Evolutionary conservation across 371 early-diverging fungal genomes (phyloP).

Genomic region (Haplosporangium sp.): DNA sequence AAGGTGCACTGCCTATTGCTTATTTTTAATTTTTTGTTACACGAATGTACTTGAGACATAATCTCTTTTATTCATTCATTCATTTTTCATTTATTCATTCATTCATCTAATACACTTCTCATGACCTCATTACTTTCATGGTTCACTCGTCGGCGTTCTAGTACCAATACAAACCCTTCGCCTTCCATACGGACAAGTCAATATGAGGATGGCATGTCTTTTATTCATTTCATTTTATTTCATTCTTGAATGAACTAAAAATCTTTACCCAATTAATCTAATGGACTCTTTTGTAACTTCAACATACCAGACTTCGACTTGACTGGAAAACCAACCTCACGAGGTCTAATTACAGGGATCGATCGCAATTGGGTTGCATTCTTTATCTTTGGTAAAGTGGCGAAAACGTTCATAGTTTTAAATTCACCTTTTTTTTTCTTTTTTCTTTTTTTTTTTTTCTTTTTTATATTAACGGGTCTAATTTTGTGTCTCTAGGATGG

Average conservation of each 20-base stretch:
- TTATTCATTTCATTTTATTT: background rate
- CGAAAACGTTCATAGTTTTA: background rate
- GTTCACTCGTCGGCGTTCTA: background rate
- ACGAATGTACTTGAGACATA: too few relatives aligned
- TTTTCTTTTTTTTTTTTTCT: constrained; percentile 2
- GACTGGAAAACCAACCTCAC: background rate
- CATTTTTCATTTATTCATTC: background rate
- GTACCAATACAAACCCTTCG: background rate
- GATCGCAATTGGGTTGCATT: constrained; percentile 52
- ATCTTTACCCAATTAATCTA: background rate
- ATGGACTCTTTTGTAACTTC: background rate
- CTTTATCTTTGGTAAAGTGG: constrained; percentile 45
- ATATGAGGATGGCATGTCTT: constrained; percentile 2
- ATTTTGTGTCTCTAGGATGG: too few relatives aligned
- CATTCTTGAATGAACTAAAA: background rate
- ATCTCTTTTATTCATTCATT: background rate
- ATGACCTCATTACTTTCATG: constrained; percentile 1
- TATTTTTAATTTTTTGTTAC: background rate
- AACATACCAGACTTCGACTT: background rate
- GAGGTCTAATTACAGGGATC: constrained; percentile 1
- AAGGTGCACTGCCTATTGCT: background rate
- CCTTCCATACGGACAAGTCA: background rate
- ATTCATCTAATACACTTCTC: background rate
- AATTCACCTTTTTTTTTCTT: background rate
- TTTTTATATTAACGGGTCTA: too few relatives aligned